Conservation (phyloP, 1,284 basidiomycete genomes). For the Xerocomus amazonicus region DNA sequence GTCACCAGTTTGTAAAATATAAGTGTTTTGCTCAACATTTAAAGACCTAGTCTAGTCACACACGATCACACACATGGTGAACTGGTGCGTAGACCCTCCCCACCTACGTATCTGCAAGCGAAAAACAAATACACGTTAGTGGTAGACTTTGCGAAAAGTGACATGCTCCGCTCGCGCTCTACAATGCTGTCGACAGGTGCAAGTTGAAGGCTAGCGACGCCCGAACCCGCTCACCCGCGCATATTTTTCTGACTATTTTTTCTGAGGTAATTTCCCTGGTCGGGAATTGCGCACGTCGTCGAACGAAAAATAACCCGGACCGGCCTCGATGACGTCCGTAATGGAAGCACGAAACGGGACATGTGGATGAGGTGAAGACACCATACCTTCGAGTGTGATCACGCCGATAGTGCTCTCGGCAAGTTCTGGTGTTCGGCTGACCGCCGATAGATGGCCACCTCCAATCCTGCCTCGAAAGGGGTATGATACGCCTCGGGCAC, state of each 20-base stretch:
- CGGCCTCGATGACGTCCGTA: conserved; percentile 65
- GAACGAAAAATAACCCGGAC: conserved; percentile 2
- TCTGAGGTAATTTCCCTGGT: conserved; percentile 76
- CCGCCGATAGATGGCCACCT: conserved; percentile 86
- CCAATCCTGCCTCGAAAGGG: conserved; percentile 81
- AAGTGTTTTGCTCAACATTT: no score
- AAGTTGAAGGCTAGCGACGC: neutral
- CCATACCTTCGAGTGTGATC: conserved; percentile 70
- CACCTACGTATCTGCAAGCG: no score
- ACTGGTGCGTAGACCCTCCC: no score
- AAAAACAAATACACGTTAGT: conserved; percentile 4
- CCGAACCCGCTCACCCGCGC: conserved; percentile 56
- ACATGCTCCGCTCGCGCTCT: conserved; percentile 37
- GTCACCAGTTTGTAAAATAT: no score
- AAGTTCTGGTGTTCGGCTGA: conserved; percentile 79
- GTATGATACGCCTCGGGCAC: conserved; percentile 28
- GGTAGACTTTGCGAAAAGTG: conserved; percentile 11
- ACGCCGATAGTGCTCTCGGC: conserved; percentile 81
- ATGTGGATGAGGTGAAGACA: neutral
- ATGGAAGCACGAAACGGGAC: neutral
- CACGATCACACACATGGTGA: no score
- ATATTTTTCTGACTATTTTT: conserved; percentile 91
- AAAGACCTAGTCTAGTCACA: no score
- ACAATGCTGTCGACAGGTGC: conserved; percentile 34
- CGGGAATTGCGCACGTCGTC: neutral